Evolutionary conservation across 495 filamentous ascomycete genomes (phyloP), one percentile per base, ranked within the genome.

Genomic region (Penicillium silybi): DNA sequence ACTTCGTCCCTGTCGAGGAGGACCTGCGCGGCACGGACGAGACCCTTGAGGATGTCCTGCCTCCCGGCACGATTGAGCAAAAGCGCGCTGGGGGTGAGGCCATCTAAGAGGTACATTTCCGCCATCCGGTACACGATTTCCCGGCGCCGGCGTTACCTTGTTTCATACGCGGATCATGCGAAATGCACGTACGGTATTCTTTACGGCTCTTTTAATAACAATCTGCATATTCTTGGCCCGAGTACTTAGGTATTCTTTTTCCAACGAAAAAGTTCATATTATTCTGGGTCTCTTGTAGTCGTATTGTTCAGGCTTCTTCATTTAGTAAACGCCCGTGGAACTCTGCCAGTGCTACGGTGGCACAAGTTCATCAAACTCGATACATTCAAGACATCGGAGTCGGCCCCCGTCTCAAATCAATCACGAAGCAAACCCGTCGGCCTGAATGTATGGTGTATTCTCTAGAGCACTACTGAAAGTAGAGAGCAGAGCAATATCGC

Each of bases 11-110:
- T 1, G 39, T 91, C 10, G 87, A 91, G 69, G 80, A 87, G 38
- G 89, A 95, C 68, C 66, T 95, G 23, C 76, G 76, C 55, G 89
- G 86, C 62, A 85, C 84, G 40, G 88, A 87, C 55, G 89, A 90
- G 81, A 92, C 86, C 0, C 56, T 77, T 3, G 80, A 78, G 48
- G 87, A 90, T 57, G 86, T 92, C 18, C 46, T 71, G 1, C 60
- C 64, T 2, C 56, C 56, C 8, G 52, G 44, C 13, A 35, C 53
- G 19, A 11, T 62, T 19, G 62, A 57, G 20, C 35, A 48, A 15
- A 56, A 52, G 44, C 58, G 46, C 11, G 18, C 23, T 34, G 58
- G 48, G 26, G 32, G 29, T 0, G 52, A 50, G 6, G 56, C 48
- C 25, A 54, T 58, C 38, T 61, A 46, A 44, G 16, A 3, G 17